Conservation (phyloP, 2,329 filamentous ascomycete species). For the Aspergillus alliaceus region DNA sequence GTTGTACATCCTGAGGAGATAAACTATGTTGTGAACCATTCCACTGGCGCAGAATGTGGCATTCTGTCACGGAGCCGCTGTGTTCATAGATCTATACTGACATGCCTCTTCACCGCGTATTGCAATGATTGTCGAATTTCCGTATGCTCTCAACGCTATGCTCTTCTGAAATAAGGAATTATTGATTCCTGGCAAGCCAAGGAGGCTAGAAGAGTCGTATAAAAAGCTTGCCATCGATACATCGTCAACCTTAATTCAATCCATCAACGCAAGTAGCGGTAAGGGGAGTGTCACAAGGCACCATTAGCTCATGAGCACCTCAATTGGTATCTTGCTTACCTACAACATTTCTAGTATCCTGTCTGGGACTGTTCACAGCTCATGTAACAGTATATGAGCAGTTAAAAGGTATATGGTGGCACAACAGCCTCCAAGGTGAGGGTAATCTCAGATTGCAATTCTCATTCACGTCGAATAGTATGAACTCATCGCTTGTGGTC, state of each 20-base stretch:
- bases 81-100: neutral
- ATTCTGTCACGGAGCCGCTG: conserved; percentile 10
- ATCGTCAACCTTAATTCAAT: neutral
- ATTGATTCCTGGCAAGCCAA: too few species aligned
- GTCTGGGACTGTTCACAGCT: conserved; percentile 27
- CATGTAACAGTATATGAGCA: conserved; percentile 38
- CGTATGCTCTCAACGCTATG: neutral
- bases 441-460: conserved; percentile 41
- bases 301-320: neutral
- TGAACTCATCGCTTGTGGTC: conserved; percentile 44
- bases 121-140: neutral
- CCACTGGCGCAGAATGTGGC: neutral
- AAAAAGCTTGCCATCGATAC: neutral
- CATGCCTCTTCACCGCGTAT: neutral
- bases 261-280: neutral
- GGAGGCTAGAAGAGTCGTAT: neutral
- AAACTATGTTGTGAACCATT: neutral
- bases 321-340: neutral
- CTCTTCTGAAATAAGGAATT: too few species aligned
- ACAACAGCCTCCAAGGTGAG: conserved; percentile 51
- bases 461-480: conserved; percentile 38
- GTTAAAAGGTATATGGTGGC: conserved; percentile 43
- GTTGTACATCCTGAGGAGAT: neutral
- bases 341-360: neutral
- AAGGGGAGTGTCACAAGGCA: neutral